phyloP scores from a whole-genome alignment of 495 filamentous ascomycete genomes.

The Aspergillus affinis region DNA sequence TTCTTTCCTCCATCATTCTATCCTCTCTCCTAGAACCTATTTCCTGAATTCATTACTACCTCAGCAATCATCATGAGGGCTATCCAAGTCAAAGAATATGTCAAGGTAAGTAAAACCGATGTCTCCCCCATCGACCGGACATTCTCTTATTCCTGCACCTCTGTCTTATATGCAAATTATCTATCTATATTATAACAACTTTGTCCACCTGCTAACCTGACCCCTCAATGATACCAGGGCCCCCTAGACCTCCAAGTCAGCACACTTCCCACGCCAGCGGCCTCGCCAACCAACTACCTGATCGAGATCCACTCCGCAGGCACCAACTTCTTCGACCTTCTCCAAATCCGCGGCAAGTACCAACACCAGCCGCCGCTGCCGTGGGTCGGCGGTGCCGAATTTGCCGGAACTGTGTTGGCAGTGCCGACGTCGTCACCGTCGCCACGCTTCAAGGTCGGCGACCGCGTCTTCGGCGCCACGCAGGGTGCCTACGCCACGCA shows the following conservation, averaged over 20 bases:
- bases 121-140: neutral
- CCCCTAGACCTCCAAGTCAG: conserved; percentile 76
- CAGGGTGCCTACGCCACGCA: conserved; percentile 87
- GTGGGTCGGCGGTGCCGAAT: conserved; percentile 86
- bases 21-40: neutral
- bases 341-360: conserved; percentile 83
- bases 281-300: conserved; percentile 72
- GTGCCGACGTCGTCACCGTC: conserved; percentile 49
- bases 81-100: conserved; percentile 80
- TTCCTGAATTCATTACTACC: neutral
- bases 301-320: conserved; percentile 85
- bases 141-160: neutral
- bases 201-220: conserved; percentile 7
- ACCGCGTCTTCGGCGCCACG: conserved; percentile 80
- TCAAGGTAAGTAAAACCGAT: conserved; percentile 57
- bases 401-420: conserved; percentile 73
- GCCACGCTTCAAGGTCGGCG: conserved; percentile 68
- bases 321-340: conserved; percentile 93
- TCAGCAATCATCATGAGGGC: conserved; percentile 63
- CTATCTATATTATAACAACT: neutral
- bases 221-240: conserved; percentile 47
- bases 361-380: conserved; percentile 71
- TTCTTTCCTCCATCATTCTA: neutral
- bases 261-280: conserved; percentile 68
- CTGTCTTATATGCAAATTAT: neutral